Evolutionary conservation across 164 flowering plant genomes (phyloP).

Genomic region (Vitis cinerea): DNA sequence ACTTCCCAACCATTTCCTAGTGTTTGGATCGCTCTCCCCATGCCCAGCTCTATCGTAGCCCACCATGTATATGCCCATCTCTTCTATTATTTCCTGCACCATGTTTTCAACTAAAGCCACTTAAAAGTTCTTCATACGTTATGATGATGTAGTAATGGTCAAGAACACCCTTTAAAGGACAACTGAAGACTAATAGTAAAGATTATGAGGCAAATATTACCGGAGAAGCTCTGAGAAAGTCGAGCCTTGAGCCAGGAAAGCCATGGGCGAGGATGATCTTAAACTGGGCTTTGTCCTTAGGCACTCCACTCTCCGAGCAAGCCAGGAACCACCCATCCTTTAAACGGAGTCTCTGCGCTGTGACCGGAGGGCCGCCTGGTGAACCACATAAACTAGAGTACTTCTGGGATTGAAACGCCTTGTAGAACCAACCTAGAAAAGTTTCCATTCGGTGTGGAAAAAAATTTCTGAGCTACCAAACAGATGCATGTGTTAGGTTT

Average conservation of each 20-base stretch:
- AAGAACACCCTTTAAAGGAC: too few species aligned
- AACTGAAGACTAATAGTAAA: too few species aligned
- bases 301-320: slow-evolving; percentile 5
- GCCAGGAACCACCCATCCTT: slow-evolving; percentile 8
- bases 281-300: slow-evolving; percentile 10
- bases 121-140: neutral
- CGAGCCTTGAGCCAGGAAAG: slow-evolving; percentile 6
- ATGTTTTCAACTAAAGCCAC: too few species aligned
- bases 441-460: too few species aligned
- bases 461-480: too few species aligned
- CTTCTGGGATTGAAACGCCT: neutral
- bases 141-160: too few species aligned
- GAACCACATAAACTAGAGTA: neutral
- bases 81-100: slow-evolving; percentile 1
- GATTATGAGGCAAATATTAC: neutral
- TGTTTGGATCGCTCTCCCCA: slow-evolving; percentile 14
- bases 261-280: slow-evolving; percentile 17
- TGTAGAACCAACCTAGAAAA: neutral
- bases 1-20: neutral
- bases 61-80: slow-evolving; percentile 2
- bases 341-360: slow-evolving; percentile 1
- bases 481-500: too few species aligned
- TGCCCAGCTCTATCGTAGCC: slow-evolving; percentile 12
- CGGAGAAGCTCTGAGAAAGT: neutral
- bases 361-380: slow-evolving; percentile 7